Evolutionary conservation across 495 filamentous ascomycete genomes (phyloP), one percentile per base, ranked within the genome.

Genomic region (Penicillium pulvis): DNA sequence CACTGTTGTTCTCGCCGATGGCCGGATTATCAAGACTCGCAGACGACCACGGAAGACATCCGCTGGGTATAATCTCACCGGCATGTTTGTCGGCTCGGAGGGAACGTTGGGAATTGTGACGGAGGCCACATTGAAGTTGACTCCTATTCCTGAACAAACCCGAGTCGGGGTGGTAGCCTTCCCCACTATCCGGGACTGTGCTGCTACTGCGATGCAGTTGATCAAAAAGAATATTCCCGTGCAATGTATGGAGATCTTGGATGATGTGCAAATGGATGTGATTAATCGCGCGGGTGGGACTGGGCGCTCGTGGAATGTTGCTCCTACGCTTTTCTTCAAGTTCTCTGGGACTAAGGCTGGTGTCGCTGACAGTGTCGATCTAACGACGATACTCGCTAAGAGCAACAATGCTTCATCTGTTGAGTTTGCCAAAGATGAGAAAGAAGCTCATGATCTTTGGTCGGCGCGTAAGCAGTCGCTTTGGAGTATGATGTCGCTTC

Each of bases 221-320:
- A 92, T 97, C 26, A 83, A 83, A 20, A 85, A 87, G 41, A 93
- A 92, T 53, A 81, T 97, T 20, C 89, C 88, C 0, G 86, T 98
- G 19, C 91, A 91, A 19, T 92, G 92, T 9, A 87, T 98, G 71
- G 93, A 98, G 71, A 86, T 98, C 43, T 76, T 97, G 42, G 93
- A 98, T 71, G 93, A 97, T 65, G 88, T 92, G 30, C 91, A 96
- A 75, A 98, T 98, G 93, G 81, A 83, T 57, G 91, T 91, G 60
- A 92, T 98, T 75, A 98, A 98, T 74, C 69, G 79, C 44, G 85
- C 87, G 6, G 90, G 91, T 57, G 82, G 79, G 51, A 96, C 92
- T 0, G 77, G 79, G 9, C 96, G 93, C 90, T 87, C 89, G 58
- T 84, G 84, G 17, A 8, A 23, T 10, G 62, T 53, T 8, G 42